Evolutionary conservation across 441 rosid species (phyloP).

Genomic region (Arabidopsis lyrata): DNA sequence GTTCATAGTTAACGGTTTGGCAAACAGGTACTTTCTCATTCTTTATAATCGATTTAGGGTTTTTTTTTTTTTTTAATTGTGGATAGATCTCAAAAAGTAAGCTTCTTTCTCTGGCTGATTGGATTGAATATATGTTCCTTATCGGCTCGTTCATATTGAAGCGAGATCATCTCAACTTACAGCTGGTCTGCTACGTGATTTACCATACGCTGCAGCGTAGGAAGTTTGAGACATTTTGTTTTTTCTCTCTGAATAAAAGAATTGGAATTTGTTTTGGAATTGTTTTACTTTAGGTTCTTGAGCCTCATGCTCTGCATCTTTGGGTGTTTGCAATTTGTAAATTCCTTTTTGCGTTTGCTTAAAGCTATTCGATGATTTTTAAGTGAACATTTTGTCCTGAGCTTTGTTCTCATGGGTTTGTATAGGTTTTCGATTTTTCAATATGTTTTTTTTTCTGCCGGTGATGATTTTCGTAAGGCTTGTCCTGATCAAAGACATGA

Average conservation of each 20-base stretch:
- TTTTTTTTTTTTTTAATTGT: background rate
- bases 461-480: conserved; percentile 57
- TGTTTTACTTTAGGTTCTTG: background rate
- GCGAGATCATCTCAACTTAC: conserved; percentile 53
- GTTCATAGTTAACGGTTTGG: conserved; percentile 79
- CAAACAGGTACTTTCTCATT: conserved; percentile 61
- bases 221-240: conserved; percentile 47
- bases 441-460: conserved; percentile 16
- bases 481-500: conserved; percentile 49
- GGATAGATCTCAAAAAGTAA: background rate
- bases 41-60: background rate
- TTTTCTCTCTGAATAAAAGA: background rate
- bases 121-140: conserved; percentile 44
- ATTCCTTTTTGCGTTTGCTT: background rate
- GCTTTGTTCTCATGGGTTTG: background rate
- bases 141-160: conserved; percentile 67
- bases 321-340: background rate
- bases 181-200: conserved; percentile 41
- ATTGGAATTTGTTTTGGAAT: background rate
- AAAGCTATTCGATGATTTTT: background rate
- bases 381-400: background rate
- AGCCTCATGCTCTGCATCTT: background rate
- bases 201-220: conserved; percentile 47
- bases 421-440: background rate
- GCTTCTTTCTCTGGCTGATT: conserved; percentile 78